Evolutionary conservation across 371 early-diverging fungal genomes (phyloP), one percentile per base, ranked within the genome.

Genomic region (Choanephora cucurbitarum): DNA sequence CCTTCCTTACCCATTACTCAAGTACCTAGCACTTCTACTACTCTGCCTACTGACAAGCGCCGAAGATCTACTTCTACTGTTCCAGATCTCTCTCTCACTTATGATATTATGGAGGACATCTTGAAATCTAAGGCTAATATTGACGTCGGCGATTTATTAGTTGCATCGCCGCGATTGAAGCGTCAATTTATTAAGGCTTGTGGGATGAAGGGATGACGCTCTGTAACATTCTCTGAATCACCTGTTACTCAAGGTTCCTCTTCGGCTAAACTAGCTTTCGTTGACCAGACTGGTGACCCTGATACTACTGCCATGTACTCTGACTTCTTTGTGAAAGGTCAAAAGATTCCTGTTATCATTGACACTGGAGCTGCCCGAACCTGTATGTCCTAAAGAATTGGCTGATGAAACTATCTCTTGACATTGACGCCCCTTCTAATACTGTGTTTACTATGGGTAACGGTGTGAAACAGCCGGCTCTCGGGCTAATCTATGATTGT

Each of bases 401-500:
- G 53, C 53, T 14, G 53, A 53, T 22, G n/a, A 34, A 18, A 15
- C 43, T 55, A 0, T 15, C 11, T n/a, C 6, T 46, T 2, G 15
- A 23, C 15, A 55, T 55, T 14, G 47, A 46, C 21, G 39, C 37
- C 15, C 37, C 55, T 13, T 46, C 47, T 3, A 28, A 9, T 3
- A 32, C 46, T 8, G 23, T 55, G 0, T 46, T 55, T 18, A 55
- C 47, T 18, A 11, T 55, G n/a, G 55, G 47, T 24, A 55, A 55
- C 28, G 47, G 47, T 17, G 24, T 39, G 11, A 45, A 55, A n/a
- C 55, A 55, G 46, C 45, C 55, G 10, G 39, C 55, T 2, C 18
- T 55, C 8, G 55, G 55, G 1, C 14, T 55, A 1, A 24, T 55
- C 0, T 55, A 46, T 18, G 55, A 55, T 24, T 28, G 55, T 55